These are phyloP conservation scores for Thelonectria blattea DNA, from an alignment of 2,329 filamentous ascomycete species.

Conservation along the genomic window DNA sequence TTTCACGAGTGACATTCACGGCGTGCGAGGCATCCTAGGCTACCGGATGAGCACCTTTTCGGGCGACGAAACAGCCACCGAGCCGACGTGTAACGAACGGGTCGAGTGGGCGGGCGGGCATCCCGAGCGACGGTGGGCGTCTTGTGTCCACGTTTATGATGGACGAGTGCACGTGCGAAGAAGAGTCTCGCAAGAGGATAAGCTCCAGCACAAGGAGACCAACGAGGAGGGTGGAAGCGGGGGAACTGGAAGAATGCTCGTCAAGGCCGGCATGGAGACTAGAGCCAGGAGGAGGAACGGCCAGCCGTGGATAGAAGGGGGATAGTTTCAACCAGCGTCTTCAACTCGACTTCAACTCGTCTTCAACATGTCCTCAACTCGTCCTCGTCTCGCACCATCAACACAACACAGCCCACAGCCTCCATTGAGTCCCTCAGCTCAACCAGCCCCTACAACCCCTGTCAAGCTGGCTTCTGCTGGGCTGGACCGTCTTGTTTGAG, in stretches of 20 bases:
- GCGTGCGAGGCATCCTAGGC: not conserved
- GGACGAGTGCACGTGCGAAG: conserved; percentile 2
- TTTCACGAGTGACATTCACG: not conserved
- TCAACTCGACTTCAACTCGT: not conserved
- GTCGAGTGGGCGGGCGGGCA: not conserved
- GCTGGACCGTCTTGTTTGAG: conserved; percentile 22
- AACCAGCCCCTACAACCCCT: conserved; percentile 35
- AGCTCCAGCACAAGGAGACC: not conserved
- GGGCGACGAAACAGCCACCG: not conserved
- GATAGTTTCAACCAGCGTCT: too few species aligned
- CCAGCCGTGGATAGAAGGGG: not conserved
- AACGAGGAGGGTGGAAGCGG: not conserved
- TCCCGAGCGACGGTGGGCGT: not conserved
- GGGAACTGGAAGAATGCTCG: not conserved
- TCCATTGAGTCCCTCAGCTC: conserved; percentile 29
- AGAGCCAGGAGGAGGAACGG: not conserved
- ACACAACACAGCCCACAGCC: conserved; percentile 31
- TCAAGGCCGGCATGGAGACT: not conserved
- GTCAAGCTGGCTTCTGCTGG: conserved; percentile 32
- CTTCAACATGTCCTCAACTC: too few species aligned
- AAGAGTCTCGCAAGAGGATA: not conserved
- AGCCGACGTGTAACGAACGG: not conserved
- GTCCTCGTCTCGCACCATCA: not conserved
- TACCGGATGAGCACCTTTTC: not conserved
- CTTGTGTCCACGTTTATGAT: not conserved